Conservation (phyloP, 2,329 filamentous ascomycete genomes). For the Pestalotiopsis sp. region DNA sequence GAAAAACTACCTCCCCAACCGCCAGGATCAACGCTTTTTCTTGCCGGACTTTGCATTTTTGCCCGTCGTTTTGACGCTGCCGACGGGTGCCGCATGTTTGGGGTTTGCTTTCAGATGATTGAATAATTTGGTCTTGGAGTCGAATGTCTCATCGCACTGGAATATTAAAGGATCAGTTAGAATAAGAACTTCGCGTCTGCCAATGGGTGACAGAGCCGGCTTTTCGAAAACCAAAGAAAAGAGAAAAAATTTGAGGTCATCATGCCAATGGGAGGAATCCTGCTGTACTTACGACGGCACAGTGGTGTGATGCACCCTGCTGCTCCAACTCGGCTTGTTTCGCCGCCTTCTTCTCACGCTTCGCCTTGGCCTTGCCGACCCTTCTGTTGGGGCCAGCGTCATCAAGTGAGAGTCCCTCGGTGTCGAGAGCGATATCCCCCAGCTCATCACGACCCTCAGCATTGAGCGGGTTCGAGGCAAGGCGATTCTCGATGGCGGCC, state of each 20-base stretch:
- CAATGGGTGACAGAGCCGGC: not conserved
- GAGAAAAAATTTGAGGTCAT: not conserved
- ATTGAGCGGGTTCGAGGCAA: slow-evolving; percentile 26
- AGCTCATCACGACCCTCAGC: slow-evolving; percentile 15
- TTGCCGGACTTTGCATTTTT: slow-evolving; percentile 35
- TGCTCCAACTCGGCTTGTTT: slow-evolving; percentile 38
- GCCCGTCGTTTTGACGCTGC: slow-evolving; percentile 13
- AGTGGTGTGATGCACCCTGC: slow-evolving; percentile 25
- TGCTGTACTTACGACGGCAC: slow-evolving; percentile 33
- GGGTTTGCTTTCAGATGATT: slow-evolving; percentile 66
- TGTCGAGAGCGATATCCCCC: slow-evolving; percentile 9
- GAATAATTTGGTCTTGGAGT: slow-evolving; percentile 73
- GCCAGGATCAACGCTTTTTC: slow-evolving; percentile 35
- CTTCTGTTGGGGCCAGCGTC: slow-evolving; percentile 37
- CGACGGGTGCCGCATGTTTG: slow-evolving; percentile 61
- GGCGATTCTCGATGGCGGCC: slow-evolving; percentile 43
- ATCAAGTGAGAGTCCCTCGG: slow-evolving; percentile 31
- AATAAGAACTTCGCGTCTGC: slow-evolving; percentile 43
- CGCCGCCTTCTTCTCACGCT: slow-evolving; percentile 51
- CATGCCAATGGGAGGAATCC: not conserved
- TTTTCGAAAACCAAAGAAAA: not conserved
- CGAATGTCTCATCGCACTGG: slow-evolving; percentile 45
- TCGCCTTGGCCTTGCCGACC: slow-evolving; percentile 53
- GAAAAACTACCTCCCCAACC: not conserved
- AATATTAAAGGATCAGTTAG: slow-evolving; percentile 20